Evolutionary conservation across 345 rosid species (phyloP).

Genomic region (Garcia nutans): DNA sequence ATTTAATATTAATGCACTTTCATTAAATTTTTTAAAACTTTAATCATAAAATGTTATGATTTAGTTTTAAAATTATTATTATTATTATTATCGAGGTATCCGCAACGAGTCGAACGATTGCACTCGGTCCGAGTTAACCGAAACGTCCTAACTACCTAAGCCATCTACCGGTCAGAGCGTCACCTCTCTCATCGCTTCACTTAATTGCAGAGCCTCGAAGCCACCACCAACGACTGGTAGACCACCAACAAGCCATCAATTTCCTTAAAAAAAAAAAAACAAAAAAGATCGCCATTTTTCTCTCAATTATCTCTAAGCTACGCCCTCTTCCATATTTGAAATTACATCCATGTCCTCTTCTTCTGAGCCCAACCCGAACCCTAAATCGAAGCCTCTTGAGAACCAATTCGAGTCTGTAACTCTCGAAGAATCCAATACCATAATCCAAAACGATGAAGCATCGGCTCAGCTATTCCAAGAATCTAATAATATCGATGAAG

Average conservation of each 20-base stretch:
- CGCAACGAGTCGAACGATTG: neutral
- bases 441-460: neutral
- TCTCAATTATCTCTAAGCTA: neutral
- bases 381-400: slow-evolving; percentile 14
- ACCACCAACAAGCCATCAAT: neutral
- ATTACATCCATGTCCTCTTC: slow-evolving; percentile 21
- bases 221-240: slow-evolving; percentile 2
- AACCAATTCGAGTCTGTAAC: slow-evolving; percentile 23
- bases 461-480: neutral
- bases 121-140: slow-evolving; percentile 2
- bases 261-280: neutral
- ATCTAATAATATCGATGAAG: neutral
- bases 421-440: neutral
- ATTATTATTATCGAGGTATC: no score
- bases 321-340: neutral
- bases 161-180: slow-evolving; percentile 17
- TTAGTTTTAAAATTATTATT: no score
- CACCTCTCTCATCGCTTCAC: neutral
- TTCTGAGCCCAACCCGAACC: slow-evolving; percentile 4
- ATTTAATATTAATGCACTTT: no score
- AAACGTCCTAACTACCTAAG: neutral
- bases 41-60: no score
- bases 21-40: no score
- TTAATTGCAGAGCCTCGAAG: neutral
- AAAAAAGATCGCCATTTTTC: neutral